Base-by-base conservation (phyloP, 1,139 yeast species). In the Suzukiozyma palmioleophila region DNA sequence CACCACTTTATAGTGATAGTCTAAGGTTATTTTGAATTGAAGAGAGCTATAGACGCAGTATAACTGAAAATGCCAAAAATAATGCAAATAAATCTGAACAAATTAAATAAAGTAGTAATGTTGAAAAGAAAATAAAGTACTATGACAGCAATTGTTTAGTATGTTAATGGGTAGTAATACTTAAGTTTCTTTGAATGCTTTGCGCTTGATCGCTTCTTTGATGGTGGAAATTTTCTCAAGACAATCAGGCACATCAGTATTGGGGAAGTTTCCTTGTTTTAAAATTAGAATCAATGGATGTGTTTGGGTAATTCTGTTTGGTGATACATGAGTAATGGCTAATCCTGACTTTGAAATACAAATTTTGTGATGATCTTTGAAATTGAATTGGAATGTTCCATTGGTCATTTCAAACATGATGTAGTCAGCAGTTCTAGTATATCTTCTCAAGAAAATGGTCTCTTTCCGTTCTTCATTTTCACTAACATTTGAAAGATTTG, bases 371-470 rank as follows among this genome's bases (percentile, higher is more conserved):
- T 92, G 98, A 64, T 92, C 98, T 56, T 85, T 85, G 64, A 92
- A 92, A 63, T 92, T 92, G 66, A 89, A 89, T 62, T 92, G 98
- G 63, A 85, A 80, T 36, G 88, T 83, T 15, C 96, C 97, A 57
- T 89, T 88, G 56, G 95, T 87, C 69, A 92, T 68, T 60, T 88
- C 95, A 66, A 94, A 92, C 95, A 90, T 85, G 42, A 89, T 88
- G 59, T 77, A 87, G 44, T 81, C 82, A 39, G 81, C 75, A 42
- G 84, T 81, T 60, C 96, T 77, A 38, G 89, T 78, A 59, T 84
- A 87, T 56, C 95, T 76, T 66, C 94, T 80, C 51, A 89, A 73
- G 56, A 84, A 86, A 10, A 82, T 81, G 51, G 79, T 80, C 52
- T 81, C 85, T 49, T 79, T 76, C 43, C 73, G 59, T 41, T 68